Base-by-base conservation (phyloP, 1,284 basidiomycete species). In the Phylloporus sp. region DNA sequence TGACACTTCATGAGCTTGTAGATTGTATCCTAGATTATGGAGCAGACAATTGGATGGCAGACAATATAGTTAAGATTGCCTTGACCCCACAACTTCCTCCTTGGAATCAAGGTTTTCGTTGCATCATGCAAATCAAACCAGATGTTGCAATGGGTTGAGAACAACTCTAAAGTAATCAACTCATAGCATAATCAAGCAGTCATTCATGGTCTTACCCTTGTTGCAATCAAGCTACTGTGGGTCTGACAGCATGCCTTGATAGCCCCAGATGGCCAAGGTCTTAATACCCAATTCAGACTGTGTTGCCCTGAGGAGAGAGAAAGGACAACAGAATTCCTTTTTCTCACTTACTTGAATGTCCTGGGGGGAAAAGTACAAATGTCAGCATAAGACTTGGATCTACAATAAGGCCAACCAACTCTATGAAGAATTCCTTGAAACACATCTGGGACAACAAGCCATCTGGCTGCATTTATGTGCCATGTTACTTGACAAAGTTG, bases 1-100 rank as follows among this genome's bases (percentile, higher is more conserved):
- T 91, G 39, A 91, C 88, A 19, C 83, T 99, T 1, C 87, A 91
- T 1, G 88, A 94, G 62, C 83, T 98, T 23, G 86, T 98, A 17
- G 81, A 86, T 27, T 88, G 89, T 0, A 79, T 95, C 14, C 76
- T 93, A 39, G 89, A 86, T n/a, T 85, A 87, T 8, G 70, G 75
- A n/a, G n/a, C n/a, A n/a, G n/a, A n/a, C n/a, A n/a, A n/a, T n/a
- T n/a, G n/a, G n/a, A n/a, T n/a, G n/a, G n/a, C n/a, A n/a, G n/a
- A n/a, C n/a, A n/a, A n/a, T n/a, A n/a, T n/a, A n/a, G n/a, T n/a
- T n/a, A n/a, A n/a, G n/a, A n/a, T n/a, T n/a, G n/a, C 71, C 71
- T 1, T 43, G 35, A n/a, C 62, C 71, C 1, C 29, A 47, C n/a
- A 45, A 0, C 25, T 60, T 72, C 25, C 8, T 61, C 25, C 10